Evolutionary conservation across 163 green algal species (phyloP), one percentile per base, ranked within the genome.

Genomic region (Chlamydomonas reinhardtii): DNA sequence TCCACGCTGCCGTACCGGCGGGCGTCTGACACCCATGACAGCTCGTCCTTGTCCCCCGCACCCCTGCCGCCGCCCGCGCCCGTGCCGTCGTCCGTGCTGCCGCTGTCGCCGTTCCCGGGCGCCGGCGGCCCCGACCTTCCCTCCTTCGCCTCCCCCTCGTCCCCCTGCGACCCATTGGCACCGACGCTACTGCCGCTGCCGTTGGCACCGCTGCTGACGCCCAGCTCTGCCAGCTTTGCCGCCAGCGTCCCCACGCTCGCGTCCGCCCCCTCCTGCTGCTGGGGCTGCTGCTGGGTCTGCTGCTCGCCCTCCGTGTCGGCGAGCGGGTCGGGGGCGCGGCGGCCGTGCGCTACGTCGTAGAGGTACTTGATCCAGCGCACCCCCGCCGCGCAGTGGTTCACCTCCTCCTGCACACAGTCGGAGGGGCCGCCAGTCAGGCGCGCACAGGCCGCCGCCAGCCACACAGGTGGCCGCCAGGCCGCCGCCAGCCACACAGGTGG

Each of bases 361-460:
- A 98, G 86, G 83, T 95, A 94, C 52, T 43, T 93, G 19, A 99
- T 94, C 96, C 97, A 99, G 20, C 92, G 85, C 37, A 98, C 94
- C 0, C 97, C 97, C 15, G 97, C 96, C 0, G 91, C 95, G 88
- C 96, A 98, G 90, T 99, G 97, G 2, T 90, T 94, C 32, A 99
- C 90, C 85, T 99, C 97, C 90, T 99, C 97, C 82, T 87, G 70
- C 65, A 27, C 29, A 35, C 52, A 76, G 11, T 37, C 32, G 69
- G 32, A 74, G 48, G 2, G 14, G 27, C 15, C 14, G 66, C 8
- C 43, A 54, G 43, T 9, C n/a, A n/a, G n/a, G n/a, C n/a, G n/a
- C n/a, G n/a, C n/a, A n/a, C n/a, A n/a, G n/a, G n/a, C n/a, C n/a
- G n/a, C n/a, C n/a, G n/a, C n/a, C n/a, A n/a, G n/a, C n/a, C n/a